Conservation (phyloP, 805 yeast genomes). For the Barnettozyma pratensis region DNA sequence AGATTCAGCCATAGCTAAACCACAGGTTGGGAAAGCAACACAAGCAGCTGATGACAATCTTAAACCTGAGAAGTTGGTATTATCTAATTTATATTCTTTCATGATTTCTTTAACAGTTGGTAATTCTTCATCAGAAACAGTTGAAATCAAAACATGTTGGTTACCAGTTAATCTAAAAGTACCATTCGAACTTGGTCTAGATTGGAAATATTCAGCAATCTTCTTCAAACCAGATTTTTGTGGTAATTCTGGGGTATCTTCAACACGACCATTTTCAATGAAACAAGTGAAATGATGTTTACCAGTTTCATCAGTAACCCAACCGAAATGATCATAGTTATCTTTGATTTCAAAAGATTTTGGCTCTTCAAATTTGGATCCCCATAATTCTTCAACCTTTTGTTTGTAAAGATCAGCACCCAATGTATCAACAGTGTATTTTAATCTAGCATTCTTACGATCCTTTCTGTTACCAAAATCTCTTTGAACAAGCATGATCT, state of each 20-base stretch:
- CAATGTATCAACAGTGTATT: constrained; percentile 92
- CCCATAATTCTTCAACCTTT: constrained; percentile 81
- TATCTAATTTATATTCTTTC: constrained; percentile 74
- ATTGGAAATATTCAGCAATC: constrained; percentile 63
- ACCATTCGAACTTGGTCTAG: constrained; percentile 50
- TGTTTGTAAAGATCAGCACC: constrained; percentile 79
- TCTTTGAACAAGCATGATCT: constrained; percentile 89
- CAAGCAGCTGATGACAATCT: constrained; percentile 92
- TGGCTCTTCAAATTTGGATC: constrained; percentile 65
- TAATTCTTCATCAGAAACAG: constrained; percentile 65
- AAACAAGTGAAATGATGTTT: constrained; percentile 88
- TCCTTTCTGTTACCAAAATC: constrained; percentile 92
- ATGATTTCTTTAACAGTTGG: constrained; percentile 57
- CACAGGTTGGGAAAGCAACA: constrained; percentile 98
- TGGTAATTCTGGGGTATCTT: constrained; percentile 84
- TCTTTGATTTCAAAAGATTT: constrained; percentile 74
- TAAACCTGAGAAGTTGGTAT: constrained; percentile 74
- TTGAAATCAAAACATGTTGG: constrained; percentile 81
- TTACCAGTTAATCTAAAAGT: constrained; percentile 94
- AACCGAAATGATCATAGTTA: constrained; percentile 88
- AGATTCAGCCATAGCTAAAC: constrained; percentile 97
- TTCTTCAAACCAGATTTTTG: constrained; percentile 83
- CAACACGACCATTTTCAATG: constrained; percentile 95
- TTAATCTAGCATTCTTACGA: constrained; percentile 96
- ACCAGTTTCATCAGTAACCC: constrained; percentile 84